Evolutionary conservation across 2,329 filamentous ascomycete species (phyloP).

Genomic region (Fusarium sp.): DNA sequence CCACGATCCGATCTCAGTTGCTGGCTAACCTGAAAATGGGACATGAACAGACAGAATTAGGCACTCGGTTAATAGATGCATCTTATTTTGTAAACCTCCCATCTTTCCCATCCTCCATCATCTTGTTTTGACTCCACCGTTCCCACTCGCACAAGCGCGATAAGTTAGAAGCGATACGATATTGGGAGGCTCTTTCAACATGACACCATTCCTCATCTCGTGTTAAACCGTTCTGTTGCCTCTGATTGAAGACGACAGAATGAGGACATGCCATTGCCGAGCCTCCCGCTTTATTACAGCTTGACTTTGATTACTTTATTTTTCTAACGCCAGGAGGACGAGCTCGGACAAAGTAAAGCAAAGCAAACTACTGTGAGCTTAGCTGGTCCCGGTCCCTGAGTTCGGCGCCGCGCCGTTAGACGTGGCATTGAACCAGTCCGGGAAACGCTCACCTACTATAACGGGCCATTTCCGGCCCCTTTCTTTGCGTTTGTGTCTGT

Average conservation of each 20-base stretch:
- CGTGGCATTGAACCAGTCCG: slow-evolving; percentile 36
- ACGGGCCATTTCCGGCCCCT: slow-evolving; percentile 43
- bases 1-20: slow-evolving; percentile 25
- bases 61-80: background rate
- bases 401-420: slow-evolving; percentile 29
- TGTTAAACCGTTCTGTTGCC: slow-evolving; percentile 2
- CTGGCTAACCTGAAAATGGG: background rate
- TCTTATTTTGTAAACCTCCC: slow-evolving; percentile 19
- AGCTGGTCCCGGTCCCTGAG: background rate
- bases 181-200: slow-evolving; percentile 20
- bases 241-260: slow-evolving; percentile 8
- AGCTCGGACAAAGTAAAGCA: too few species aligned
- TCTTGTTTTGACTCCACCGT: slow-evolving; percentile 39
- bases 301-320: background rate
- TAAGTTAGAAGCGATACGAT: slow-evolving; percentile 17
- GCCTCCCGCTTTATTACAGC: slow-evolving; percentile 16
- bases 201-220: slow-evolving; percentile 32
- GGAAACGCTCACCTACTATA: slow-evolving; percentile 37
- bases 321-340: background rate
- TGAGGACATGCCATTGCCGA: slow-evolving; percentile 16
- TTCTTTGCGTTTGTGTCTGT: slow-evolving; percentile 9
- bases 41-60: background rate
- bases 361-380: background rate
- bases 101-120: slow-evolving; percentile 24
- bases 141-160: slow-evolving; percentile 35